Percentiles rank a stretch among this genome's conserved stretches.
Conservation (phyloP, 2,329 filamentous ascomycete species). For the Xylariaceae sp. region DNA sequence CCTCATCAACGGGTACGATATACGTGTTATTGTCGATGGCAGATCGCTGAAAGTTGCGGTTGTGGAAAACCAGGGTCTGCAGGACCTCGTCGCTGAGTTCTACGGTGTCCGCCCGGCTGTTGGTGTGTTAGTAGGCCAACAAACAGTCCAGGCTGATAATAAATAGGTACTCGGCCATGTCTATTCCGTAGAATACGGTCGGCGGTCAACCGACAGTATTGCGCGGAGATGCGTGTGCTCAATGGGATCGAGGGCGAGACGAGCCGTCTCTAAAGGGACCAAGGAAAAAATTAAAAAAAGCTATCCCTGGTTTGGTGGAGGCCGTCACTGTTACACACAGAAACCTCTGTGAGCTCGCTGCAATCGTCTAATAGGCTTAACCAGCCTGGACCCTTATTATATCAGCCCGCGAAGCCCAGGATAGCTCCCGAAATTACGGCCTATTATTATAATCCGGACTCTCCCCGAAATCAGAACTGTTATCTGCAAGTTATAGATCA, state of each 20-base stretch:
- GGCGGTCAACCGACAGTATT: background rate
- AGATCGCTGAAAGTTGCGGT: slow-evolving; percentile 62
- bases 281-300: background rate
- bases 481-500: slow-evolving; percentile 28
- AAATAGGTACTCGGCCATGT: slow-evolving; percentile 28
- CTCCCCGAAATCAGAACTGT: slow-evolving; percentile 24
- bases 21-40: slow-evolving; percentile 60
- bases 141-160: slow-evolving; percentile 12
- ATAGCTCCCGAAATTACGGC: slow-evolving; percentile 26
- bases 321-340: slow-evolving; percentile 16
- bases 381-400: slow-evolving; percentile 15
- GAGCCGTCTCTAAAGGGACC: slow-evolving; percentile 1
- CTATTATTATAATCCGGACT: slow-evolving; percentile 21
- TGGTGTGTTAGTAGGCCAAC: slow-evolving; percentile 23
- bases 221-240: slow-evolving; percentile 1
- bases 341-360: slow-evolving; percentile 13
- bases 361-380: slow-evolving; percentile 21
- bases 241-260: background rate
- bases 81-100: slow-evolving; percentile 50
- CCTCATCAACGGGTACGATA: slow-evolving; percentile 67
- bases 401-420: slow-evolving; percentile 17
- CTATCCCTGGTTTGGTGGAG: slow-evolving; percentile 12
- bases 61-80: slow-evolving; percentile 55
- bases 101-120: slow-evolving; percentile 40
- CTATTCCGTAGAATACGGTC: background rate